Base-by-base conservation (phyloP, 768 basidiomycete species). In the Tulasnella sp. region DNA sequence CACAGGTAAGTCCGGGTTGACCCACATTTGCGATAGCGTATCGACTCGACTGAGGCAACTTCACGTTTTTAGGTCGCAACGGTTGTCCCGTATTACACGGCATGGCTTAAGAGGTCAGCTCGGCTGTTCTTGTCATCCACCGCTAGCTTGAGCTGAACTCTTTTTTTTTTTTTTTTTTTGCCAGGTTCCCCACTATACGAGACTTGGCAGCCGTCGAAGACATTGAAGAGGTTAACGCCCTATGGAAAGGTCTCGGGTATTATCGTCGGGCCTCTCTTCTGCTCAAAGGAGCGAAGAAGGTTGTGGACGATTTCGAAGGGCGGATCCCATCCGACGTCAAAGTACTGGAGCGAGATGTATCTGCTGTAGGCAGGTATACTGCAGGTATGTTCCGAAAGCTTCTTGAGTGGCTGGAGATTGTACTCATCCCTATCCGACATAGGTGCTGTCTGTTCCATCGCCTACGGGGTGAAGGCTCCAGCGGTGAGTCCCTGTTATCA, bases 171-270 rank as follows among this genome's bases (percentile, higher is more conserved):
- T 62, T 27, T 44, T 5, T 48, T 24, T 51, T 48, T 29, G 43
- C 21, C 60, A 89, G 87, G 67, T 94, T 89, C 73, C 89, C 91
- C 8, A 90, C 87, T 19, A 81, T 93, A 61, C 72, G 73, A 61
- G 81, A 86, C 64, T 78, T 94, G 38, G 86, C 88, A 82, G 86
- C 89, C 9, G 70, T 71, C 43, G 80, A 87, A 17, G 79, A 82
- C 62, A 79, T 89, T 62, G 90, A 97, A 66, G 80, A 85, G 21
- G 90, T 96, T 60, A 94, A 97, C 69, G 73, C 80, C 1, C 73
- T 89, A 8, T 98, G 94, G 94, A 90, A 90, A 69, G 92, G 91
- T 17, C 75, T 94, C 2, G 91, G 92, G 5, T 94, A 93, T 71
- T 94, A 94, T 70, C 86, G 86, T 42, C 81, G 90, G 44, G 91